Conservation (phyloP, 768 basidiomycete species). For the Mycena vitilis region DNA sequence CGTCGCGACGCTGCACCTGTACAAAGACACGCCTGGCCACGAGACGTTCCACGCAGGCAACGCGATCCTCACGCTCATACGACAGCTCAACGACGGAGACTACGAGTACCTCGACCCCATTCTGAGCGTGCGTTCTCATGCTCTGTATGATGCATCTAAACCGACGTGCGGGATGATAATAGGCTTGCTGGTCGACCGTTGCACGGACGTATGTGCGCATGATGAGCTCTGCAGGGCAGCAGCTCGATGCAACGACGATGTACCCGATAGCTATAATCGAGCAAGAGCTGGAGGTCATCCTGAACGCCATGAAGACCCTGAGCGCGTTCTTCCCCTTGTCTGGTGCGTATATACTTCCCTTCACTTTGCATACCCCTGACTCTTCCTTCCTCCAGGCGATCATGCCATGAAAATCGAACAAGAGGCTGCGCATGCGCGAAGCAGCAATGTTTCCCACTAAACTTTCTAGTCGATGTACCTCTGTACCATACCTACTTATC, state of each 20-base stretch:
- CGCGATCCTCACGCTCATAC: constrained; percentile 57
- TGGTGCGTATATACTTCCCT: constrained; percentile 38
- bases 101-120: constrained; percentile 67
- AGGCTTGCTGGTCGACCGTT: constrained; percentile 54
- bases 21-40: constrained; percentile 53
- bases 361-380: neutral
- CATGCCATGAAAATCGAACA: constrained; percentile 42
- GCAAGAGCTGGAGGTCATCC: constrained; percentile 48
- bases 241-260: constrained; percentile 30
- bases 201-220: constrained; percentile 54
- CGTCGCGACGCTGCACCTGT: constrained; percentile 63
- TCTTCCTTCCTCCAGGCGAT: constrained; percentile 33
- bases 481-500: constrained; percentile 5
- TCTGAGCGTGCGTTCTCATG: constrained; percentile 57
- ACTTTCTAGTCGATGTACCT: too few relatives aligned
- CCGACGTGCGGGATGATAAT: constrained; percentile 1
- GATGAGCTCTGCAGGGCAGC: constrained; percentile 39
- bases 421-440: constrained; percentile 35
- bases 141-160: constrained; percentile 1
- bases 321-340: constrained; percentile 52
- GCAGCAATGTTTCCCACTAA: neutral
- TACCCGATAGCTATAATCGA: constrained; percentile 40
- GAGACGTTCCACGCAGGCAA: constrained; percentile 58
- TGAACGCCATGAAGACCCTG: constrained; percentile 49
- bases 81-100: constrained; percentile 60